Evolutionary conservation across 768 basidiomycete genomes (phyloP), one percentile per base, ranked within the genome.

Genomic region (Hypholoma sublateritium): DNA sequence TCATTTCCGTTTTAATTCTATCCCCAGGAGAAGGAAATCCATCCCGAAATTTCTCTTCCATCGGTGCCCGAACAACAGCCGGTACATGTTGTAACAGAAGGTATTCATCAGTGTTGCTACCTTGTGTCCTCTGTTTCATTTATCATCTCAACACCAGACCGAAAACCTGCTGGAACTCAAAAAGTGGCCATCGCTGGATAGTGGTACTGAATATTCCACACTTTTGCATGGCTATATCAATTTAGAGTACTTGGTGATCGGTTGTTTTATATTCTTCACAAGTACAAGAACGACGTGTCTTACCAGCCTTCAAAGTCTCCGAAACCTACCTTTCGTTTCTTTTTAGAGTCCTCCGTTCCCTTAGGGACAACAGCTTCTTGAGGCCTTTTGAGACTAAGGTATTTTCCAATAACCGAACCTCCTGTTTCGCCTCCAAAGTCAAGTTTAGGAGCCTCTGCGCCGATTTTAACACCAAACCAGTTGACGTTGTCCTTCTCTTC

Each of bases 401-500:
- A 94, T 71, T 90, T 93, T 2, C 93, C 93, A n/a, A 95, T 80
- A 6, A 87, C 83, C 24, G 76, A 80, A n/a, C 66, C 69, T 0
- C 64, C 71, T 7, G 63, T 67, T 1, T 63, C 36, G n/a, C 55
- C 73, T 2, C 69, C 72, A 4, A 65, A 58, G 28, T 65, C 68
- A 17, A 65, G 62, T 12, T 69, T 66, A 9, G 71, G 64, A 25
- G 61, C 68, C 19, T 71, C 71, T 50, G 80, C 72, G 5, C 91
- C 89, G 7, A 97, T 83, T 68, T 91, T 92, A 49, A 87, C 86
- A 5, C 95, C 94, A 70, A 95, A 94, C 93, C 93, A 94, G 67
- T 92, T 91, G 55, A 87, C 76, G 60, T 90, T 85, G n/a, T 81
- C 82, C 47, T 83, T 79, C 64, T 83, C 85, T 65, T 84, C 82